A percentile compares a stretch with the other conserved stretches of the same genome.
Conservation (phyloP, 1,284 basidiomycete species). For the Sanghuangporus baumii region DNA sequence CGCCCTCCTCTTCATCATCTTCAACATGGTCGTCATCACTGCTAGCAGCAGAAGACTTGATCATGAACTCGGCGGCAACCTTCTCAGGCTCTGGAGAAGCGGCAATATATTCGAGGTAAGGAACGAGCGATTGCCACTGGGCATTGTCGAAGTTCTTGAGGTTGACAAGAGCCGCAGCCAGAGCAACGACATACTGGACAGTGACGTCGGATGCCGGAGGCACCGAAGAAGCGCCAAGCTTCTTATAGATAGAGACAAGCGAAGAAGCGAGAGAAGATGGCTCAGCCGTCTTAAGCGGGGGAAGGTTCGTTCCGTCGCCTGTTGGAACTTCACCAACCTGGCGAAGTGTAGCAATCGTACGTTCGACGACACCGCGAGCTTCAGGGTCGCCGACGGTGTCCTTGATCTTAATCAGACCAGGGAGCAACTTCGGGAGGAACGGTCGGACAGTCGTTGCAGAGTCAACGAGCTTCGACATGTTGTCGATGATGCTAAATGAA, state of each 20-base stretch:
- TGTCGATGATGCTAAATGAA: constrained; percentile 77
- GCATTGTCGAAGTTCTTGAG: constrained; percentile 88
- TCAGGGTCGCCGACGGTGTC: constrained; percentile 92
- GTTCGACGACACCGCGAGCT: constrained; percentile 84
- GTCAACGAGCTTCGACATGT: constrained; percentile 98
- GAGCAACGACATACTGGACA: constrained; percentile 68
- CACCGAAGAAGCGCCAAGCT: constrained; percentile 52
- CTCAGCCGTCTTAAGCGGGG: constrained; percentile 75
- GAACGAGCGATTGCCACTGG: constrained; percentile 81
- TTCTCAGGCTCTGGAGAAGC: constrained; percentile 61
- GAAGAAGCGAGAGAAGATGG: constrained; percentile 57
- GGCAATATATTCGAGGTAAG: constrained; percentile 70
- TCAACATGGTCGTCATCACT: constrained; percentile 62
- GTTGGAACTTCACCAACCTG: constrained; percentile 86
- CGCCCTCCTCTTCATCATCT: constrained; percentile 94
- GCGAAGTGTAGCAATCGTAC: constrained; percentile 89
- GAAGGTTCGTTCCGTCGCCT: constrained; percentile 85
- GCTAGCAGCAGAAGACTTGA: constrained; percentile 81
- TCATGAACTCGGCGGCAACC: constrained; percentile 81
- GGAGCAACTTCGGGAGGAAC: constrained; percentile 93
- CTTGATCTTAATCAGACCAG: constrained; percentile 92
- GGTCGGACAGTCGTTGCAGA: constrained; percentile 92
- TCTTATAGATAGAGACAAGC: constrained; percentile 79
- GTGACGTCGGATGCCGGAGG: constrained; percentile 57
- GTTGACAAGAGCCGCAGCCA: constrained; percentile 85